These are phyloP conservation scores for Styphnolobium japonicum DNA, from an alignment of 306 rosid genomes.

Conservation along the genomic window DNA sequence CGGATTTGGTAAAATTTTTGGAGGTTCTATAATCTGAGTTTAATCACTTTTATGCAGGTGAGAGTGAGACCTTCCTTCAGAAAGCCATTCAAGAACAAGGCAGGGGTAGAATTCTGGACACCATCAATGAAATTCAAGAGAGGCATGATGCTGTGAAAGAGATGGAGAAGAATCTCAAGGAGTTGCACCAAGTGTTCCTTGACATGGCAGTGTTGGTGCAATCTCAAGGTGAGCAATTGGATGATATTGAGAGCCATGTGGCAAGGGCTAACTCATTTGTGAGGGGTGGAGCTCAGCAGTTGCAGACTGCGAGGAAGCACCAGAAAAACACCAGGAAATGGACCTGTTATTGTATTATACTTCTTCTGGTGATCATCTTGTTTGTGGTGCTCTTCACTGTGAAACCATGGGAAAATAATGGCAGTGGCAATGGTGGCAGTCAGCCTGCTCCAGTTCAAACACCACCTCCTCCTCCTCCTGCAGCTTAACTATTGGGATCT, in stretches of 20 bases:
- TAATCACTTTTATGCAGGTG: conserved; percentile 55
- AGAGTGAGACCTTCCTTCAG: conserved; percentile 96
- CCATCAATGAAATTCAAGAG: conserved; percentile 93
- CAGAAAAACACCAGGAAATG: conserved; percentile 92
- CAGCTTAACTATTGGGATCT: conserved; percentile 15
- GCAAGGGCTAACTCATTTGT: conserved; percentile 76
- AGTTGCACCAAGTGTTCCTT: conserved; percentile 91
- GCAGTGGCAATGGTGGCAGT: conserved; percentile 13
- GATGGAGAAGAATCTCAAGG: conserved; percentile 80
- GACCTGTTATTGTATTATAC: conserved; percentile 59
- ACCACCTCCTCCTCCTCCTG: conserved; percentile 26
- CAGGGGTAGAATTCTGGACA: conserved; percentile 79
- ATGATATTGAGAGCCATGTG: conserved; percentile 85
- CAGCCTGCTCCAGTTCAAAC: conserved; percentile 36
- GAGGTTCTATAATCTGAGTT: background rate
- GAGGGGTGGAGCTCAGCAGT: conserved; percentile 51
- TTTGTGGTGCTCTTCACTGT: conserved; percentile 48
- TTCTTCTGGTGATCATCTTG: conserved; percentile 57
- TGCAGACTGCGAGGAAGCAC: conserved; percentile 60
- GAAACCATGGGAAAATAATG: conserved; percentile 34
- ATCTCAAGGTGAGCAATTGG: conserved; percentile 88
- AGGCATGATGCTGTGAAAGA: conserved; percentile 94
- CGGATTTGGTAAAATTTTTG: background rate
- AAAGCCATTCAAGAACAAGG: conserved; percentile 97
- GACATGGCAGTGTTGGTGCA: conserved; percentile 97